These are phyloP conservation scores for Quercus alba DNA, from an alignment of 306 rosid genomes.

Conservation along the genomic window DNA sequence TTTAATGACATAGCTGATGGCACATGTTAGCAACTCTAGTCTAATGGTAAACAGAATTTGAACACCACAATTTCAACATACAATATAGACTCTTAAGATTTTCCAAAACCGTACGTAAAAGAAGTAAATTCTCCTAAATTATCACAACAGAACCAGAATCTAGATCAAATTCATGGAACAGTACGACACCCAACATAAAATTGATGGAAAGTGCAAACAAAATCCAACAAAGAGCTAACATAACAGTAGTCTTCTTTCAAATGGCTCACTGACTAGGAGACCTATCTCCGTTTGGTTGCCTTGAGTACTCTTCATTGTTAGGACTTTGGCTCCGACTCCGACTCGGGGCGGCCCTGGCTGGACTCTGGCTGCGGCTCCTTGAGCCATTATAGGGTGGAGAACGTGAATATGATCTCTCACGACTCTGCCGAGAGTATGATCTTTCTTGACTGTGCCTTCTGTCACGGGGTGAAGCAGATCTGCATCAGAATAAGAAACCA, in stretches of 20 bases:
- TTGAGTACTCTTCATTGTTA: slow-evolving; percentile 30
- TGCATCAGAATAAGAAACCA: slow-evolving; percentile 24
- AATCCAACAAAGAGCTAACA: slow-evolving; percentile 15
- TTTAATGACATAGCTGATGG: too few relatives aligned
- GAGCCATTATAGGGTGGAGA: slow-evolving; percentile 67
- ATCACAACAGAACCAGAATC: background rate
- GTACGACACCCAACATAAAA: background rate
- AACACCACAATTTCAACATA: background rate
- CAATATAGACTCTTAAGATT: background rate
- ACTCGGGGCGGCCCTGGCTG: slow-evolving; percentile 43
- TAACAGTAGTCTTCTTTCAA: slow-evolving; percentile 2
- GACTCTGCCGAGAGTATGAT: slow-evolving; percentile 48
- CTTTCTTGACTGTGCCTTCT: slow-evolving; percentile 66
- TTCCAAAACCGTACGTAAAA: background rate
- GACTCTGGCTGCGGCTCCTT: slow-evolving; percentile 73
- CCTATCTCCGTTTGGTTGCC: slow-evolving; percentile 56
- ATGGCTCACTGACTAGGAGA: slow-evolving; percentile 54
- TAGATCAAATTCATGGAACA: background rate
- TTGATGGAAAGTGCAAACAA: slow-evolving; percentile 12
- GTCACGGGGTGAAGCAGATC: slow-evolving; percentile 73
- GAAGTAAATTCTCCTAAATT: background rate
- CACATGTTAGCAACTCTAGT: too few relatives aligned
- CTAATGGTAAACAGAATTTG: too few relatives aligned
- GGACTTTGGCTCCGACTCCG: slow-evolving; percentile 44
- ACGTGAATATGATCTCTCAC: slow-evolving; percentile 57